phyloP scores from a whole-genome alignment of 2,329 filamentous ascomycete species.

The Colletotrichum sp. region DNA sequence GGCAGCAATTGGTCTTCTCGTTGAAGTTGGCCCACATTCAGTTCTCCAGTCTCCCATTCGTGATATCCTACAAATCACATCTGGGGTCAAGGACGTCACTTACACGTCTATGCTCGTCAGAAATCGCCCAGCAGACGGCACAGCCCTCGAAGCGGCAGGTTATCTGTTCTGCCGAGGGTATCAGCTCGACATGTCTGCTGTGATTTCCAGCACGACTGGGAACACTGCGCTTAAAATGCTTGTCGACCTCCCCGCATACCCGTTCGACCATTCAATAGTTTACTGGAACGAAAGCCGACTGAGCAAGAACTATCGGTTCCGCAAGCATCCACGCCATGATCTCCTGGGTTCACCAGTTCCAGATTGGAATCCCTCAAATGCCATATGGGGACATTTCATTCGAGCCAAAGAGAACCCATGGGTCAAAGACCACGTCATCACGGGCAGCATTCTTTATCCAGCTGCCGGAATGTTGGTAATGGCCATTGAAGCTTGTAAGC shows the following conservation, averaged over 20 bases:
- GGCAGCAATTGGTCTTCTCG: background rate
- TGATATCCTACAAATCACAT: background rate
- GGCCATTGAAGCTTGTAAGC: background rate
- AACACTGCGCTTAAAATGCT: constrained; percentile 25
- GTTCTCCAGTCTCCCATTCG: background rate
- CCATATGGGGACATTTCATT: constrained; percentile 38
- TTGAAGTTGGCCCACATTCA: background rate
- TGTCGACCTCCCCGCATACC: constrained; percentile 53
- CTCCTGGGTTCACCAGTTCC: background rate
- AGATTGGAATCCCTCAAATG: background rate
- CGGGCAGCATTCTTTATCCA: constrained; percentile 40
- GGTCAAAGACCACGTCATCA: constrained; percentile 41
- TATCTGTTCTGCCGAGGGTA: background rate
- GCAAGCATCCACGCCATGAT: background rate
- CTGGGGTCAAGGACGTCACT: too few relatives aligned
- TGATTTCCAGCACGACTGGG: background rate
- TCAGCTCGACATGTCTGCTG: background rate
- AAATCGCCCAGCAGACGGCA: background rate
- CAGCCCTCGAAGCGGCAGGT: background rate
- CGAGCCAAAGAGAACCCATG: constrained; percentile 33
- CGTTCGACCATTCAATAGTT: constrained; percentile 54
- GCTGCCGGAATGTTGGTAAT: background rate
- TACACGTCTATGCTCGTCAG: background rate
- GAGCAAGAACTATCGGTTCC: background rate
- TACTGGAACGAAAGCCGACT: constrained; percentile 31